Percentiles rank a stretch among this genome's conserved stretches.
These are phyloP conservation scores for Eutrema yunnanense DNA, from an alignment of 345 rosid genomes.

Conservation along the genomic window DNA sequence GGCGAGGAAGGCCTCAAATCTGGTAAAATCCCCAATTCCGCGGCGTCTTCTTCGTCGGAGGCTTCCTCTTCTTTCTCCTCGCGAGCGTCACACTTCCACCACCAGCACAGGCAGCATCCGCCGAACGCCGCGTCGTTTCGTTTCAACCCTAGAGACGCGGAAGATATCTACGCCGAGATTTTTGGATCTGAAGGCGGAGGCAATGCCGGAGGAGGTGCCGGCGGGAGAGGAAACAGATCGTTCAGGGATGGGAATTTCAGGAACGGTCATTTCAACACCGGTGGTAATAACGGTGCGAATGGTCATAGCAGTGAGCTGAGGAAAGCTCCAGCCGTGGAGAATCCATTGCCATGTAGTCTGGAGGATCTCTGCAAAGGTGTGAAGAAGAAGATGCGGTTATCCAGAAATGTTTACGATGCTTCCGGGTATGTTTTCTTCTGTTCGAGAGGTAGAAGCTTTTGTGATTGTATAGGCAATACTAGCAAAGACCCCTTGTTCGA, in stretches of 20 bases:
- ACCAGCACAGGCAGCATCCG: conserved; percentile 35
- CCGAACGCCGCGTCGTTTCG: conserved; percentile 42
- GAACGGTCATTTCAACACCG: conserved; percentile 30
- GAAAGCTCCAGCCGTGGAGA: conserved; percentile 62
- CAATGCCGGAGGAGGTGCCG: conserved; percentile 24
- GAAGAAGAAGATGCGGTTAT: conserved; percentile 71
- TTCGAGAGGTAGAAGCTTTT: not conserved
- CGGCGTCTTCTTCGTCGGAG: conserved; percentile 28
- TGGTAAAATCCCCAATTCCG: conserved; percentile 56
- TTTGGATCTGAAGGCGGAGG: conserved; percentile 55
- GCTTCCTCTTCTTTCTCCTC: conserved; percentile 32
- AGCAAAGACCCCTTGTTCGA: not conserved
- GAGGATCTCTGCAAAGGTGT: conserved; percentile 86
- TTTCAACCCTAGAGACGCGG: conserved; percentile 67
- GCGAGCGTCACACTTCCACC: conserved; percentile 25
- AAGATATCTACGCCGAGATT: conserved; percentile 73
- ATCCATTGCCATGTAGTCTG: conserved; percentile 63
- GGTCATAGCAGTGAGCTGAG: conserved; percentile 17
- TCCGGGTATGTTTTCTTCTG: conserved; percentile 47
- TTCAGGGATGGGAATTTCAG: conserved; percentile 40
- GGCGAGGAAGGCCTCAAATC: conserved; percentile 90
- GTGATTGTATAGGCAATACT: not conserved
- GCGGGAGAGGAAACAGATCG: conserved; percentile 32
- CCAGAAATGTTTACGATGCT: conserved; percentile 45
- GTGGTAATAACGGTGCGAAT: conserved; percentile 6